Conservation (phyloP, 257 asterid species). For the Verbascum thapsus region DNA sequence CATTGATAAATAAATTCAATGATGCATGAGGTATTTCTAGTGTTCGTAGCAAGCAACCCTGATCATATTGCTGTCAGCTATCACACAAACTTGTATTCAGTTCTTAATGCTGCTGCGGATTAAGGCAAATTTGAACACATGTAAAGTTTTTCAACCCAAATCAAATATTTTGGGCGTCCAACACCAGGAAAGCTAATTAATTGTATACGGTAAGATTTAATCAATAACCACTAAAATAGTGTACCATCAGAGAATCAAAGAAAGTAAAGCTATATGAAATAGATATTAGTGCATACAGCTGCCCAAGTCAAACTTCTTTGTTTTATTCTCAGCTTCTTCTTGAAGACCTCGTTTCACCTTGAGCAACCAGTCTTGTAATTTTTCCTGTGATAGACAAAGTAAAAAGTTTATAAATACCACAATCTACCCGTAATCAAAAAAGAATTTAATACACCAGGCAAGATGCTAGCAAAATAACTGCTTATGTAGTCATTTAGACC, state of each 20-base stretch:
- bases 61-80: background rate
- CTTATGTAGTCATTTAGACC: background rate
- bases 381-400: slow-evolving; percentile 60
- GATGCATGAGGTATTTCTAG: background rate
- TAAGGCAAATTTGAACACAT: background rate
- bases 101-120: background rate
- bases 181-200: background rate
- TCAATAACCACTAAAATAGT: background rate
- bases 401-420: background rate
- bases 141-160: slow-evolving; percentile 11
- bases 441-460: slow-evolving; percentile 19
- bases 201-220: background rate
- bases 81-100: background rate
- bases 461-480: slow-evolving; percentile 18
- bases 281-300: slow-evolving; percentile 52
- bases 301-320: slow-evolving; percentile 57
- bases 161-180: background rate
- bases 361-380: slow-evolving; percentile 79
- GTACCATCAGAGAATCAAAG: slow-evolving; percentile 19
- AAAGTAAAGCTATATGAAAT: slow-evolving; percentile 20
- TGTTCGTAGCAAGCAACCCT: background rate
- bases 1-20: background rate
- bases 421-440: background rate
- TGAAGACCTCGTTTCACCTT: slow-evolving; percentile 62
- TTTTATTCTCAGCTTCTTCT: slow-evolving; percentile 52